These are phyloP conservation scores for Didymella arachidicola DNA, from an alignment of 2,329 filamentous ascomycete genomes.

Conservation along the genomic window DNA sequence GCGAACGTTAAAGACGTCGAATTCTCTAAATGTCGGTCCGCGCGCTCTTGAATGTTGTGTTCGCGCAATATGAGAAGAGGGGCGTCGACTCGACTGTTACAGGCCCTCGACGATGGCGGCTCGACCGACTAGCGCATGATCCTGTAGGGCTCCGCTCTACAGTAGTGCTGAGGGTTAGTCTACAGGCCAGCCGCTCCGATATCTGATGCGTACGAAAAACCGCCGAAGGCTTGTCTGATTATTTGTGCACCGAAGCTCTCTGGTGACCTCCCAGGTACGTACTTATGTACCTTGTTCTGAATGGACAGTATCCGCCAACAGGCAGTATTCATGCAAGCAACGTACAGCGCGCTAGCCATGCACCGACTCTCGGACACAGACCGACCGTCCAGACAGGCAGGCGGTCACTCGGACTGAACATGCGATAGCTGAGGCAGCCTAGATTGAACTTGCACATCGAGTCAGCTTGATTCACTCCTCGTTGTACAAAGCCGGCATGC, in stretches of 20 bases:
- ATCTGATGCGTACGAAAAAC: conserved; percentile 10
- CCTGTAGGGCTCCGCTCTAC: conserved; percentile 17
- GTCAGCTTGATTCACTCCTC: conserved; percentile 5
- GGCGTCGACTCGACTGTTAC: conserved; percentile 12
- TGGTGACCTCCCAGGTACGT: conserved; percentile 10
- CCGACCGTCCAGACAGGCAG: conserved; percentile 1
- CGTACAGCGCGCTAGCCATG: conserved; percentile 12
- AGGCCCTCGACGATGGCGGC: conserved; percentile 20
- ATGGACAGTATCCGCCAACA: conserved; percentile 1
- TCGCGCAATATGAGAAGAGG: conserved; percentile 16
- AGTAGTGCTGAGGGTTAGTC: conserved; percentile 16
- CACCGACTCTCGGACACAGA: conserved; percentile 7
- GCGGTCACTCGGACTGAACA: conserved; percentile 3
- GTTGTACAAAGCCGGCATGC: conserved; percentile 15
- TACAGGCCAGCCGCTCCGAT: conserved; percentile 17
- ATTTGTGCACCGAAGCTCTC: neutral
- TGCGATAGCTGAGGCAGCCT: conserved; percentile 13
- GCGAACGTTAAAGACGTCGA: conserved; percentile 23
- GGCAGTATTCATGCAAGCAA: conserved; percentile 3
- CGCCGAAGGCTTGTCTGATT: conserved; percentile 7
- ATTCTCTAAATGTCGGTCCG: neutral
- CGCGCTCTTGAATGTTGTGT: conserved; percentile 2
- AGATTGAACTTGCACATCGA: conserved; percentile 4
- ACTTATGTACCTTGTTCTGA: conserved; percentile 6
- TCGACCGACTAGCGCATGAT: conserved; percentile 22